phyloP scores from a whole-genome alignment of 495 filamentous ascomycete species.

The Aspergillus coremiiformis region DNA sequence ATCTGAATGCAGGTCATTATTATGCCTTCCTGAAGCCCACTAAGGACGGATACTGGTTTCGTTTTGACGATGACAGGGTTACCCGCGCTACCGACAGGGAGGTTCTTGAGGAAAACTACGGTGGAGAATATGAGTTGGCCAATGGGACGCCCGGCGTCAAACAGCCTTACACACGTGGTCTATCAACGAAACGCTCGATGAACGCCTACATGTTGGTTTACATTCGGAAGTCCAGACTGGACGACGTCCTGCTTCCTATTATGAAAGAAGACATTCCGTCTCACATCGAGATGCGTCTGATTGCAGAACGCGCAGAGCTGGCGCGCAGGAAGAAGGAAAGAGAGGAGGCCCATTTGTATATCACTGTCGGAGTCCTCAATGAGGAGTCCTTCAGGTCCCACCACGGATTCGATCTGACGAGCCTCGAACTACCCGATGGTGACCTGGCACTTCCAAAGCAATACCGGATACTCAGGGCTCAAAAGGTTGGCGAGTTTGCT shows the following conservation, averaged over 20 bases:
- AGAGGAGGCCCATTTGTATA: conserved; percentile 90
- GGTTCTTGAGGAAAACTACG: conserved; percentile 93
- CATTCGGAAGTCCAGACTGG: conserved; percentile 74
- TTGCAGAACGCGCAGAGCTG: conserved; percentile 69
- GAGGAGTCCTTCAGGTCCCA: conserved; percentile 72
- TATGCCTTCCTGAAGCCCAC: conserved; percentile 94
- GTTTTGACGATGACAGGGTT: conserved; percentile 94
- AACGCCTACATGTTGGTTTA: conserved; percentile 99
- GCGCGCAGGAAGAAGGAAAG: conserved; percentile 74
- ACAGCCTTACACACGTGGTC: conserved; percentile 58
- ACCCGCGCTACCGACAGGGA: conserved; percentile 87
- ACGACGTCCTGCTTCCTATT: conserved; percentile 71
- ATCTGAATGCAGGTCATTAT: conserved; percentile 97
- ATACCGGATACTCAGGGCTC: conserved; percentile 64
- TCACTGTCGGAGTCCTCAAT: conserved; percentile 70
- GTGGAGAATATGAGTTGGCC: conserved; percentile 67
- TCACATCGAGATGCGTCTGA: conserved; percentile 70
- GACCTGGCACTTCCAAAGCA: conserved; percentile 48
- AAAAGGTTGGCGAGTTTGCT: conserved; percentile 67
- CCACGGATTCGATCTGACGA: conserved; percentile 78
- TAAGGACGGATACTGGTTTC: conserved; percentile 91
- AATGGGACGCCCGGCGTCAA: conserved; percentile 53
- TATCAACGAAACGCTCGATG: conserved; percentile 65
- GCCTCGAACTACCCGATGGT: conserved; percentile 60
- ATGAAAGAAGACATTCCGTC: conserved; percentile 67